Conservation (phyloP, 2,329 filamentous ascomycete genomes). For the Sordariomycetes sp. region DNA sequence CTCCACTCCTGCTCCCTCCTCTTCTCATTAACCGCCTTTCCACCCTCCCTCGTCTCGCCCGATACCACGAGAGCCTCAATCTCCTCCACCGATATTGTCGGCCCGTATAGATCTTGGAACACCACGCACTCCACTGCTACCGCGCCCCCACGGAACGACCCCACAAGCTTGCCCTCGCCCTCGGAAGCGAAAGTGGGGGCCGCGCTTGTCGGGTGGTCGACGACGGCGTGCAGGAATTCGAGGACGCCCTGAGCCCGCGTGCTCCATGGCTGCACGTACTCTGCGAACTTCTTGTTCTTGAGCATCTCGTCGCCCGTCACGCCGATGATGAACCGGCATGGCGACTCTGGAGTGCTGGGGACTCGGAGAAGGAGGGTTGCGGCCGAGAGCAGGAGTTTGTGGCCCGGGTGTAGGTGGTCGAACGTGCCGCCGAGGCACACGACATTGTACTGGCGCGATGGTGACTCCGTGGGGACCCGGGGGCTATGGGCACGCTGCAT, state of each 20-base stretch:
- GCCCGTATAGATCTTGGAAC: slow-evolving; percentile 80
- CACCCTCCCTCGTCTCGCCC: slow-evolving; percentile 74
- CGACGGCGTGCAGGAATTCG: slow-evolving; percentile 58
- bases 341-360: slow-evolving; percentile 20
- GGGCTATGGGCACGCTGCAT: background rate
- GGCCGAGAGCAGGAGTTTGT: slow-evolving; percentile 92
- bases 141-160: slow-evolving; percentile 30
- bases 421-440: slow-evolving; percentile 89
- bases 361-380: slow-evolving; percentile 58
- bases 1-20: slow-evolving; percentile 65
- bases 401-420: slow-evolving; percentile 87
- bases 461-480: background rate
- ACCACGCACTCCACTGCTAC: slow-evolving; percentile 67
- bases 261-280: slow-evolving; percentile 70
- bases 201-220: slow-evolving; percentile 23
- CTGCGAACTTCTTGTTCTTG: slow-evolving; percentile 76
- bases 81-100: slow-evolving; percentile 69
- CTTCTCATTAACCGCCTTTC: slow-evolving; percentile 74
- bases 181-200: slow-evolving; percentile 8
- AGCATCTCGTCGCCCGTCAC: slow-evolving; percentile 82
- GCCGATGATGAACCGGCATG: slow-evolving; percentile 60
- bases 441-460: slow-evolving; percentile 1
- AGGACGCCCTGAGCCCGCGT: slow-evolving; percentile 56
- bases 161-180: slow-evolving; percentile 5
- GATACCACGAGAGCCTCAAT: slow-evolving; percentile 79